Evolutionary conservation across 148 eudicot species (phyloP), one percentile per base, ranked within the genome.

Genomic region (Talinum fruticosum): DNA sequence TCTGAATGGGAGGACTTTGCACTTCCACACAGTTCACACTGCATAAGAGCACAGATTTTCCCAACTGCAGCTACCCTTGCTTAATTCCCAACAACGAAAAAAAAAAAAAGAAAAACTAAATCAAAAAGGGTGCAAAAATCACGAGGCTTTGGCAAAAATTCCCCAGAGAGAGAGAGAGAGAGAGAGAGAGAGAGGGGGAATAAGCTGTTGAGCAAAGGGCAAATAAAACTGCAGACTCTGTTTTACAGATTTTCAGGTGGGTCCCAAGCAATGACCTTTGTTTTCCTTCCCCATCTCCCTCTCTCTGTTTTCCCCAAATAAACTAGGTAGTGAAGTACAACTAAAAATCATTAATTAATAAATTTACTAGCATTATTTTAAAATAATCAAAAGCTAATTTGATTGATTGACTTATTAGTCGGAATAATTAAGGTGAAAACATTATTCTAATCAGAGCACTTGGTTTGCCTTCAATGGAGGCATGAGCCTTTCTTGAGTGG

Each of bases 241-340:
- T 82, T 41, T 75, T 84, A 74, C 87, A 83, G 86, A 80, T 87
- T 92, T 90, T 87, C 82, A 89, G 78, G 82, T 86, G 91, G 97
- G 87, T 37, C 87, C 93, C 82, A 72, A 21, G 2, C 32, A 72
- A 76, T 78, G 85, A 85, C 83, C 81, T 82, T 82, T 82, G 76
- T 76, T 82, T 71, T 65, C 30, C 54, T 44, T 66, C 57, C 7
- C 21, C 32, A 15, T 26, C n/a, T 23, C 5, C 16, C 23, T 10
- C 4, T 14, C 0, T 16, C 15, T 3, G 4, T 51, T 51, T 51
- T 51, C 19, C 23, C 23, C 2, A 8, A 47, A 12, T 5, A 37
- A 37, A 37, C 41, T 41, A 4, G 47, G 47, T 7, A 41, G 47
- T 14, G 12, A 41, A 41, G 47, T 10, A 41, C n/a, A n/a, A n/a